Conservation (phyloP, 768 basidiomycete genomes). For the Xanthoconium stramineum region DNA sequence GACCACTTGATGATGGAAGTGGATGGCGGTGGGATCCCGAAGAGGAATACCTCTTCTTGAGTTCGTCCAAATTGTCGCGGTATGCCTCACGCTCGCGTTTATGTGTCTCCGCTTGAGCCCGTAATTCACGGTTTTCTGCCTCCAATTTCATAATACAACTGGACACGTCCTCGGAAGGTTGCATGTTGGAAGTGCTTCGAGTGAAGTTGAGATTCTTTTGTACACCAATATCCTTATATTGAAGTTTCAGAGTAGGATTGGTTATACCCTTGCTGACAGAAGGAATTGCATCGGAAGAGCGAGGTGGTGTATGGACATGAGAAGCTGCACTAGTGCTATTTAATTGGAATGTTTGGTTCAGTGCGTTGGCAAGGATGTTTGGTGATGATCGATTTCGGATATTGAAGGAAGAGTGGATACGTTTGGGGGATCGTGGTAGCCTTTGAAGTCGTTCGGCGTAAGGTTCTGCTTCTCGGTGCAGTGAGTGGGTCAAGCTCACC, state of each 20-base stretch:
- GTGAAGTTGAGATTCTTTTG: slow-evolving; percentile 23
- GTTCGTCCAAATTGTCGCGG: slow-evolving; percentile 10
- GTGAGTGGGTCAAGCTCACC: slow-evolving; percentile 31
- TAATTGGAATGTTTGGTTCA: slow-evolving; percentile 27
- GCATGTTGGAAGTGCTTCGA: slow-evolving; percentile 5
- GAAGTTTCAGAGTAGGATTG: neutral
- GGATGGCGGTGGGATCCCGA: neutral
- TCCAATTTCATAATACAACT: slow-evolving; percentile 19
- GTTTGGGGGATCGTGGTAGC: slow-evolving; percentile 6
- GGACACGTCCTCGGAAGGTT: slow-evolving; percentile 3
- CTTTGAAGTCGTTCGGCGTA: slow-evolving; percentile 25
- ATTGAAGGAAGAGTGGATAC: neutral
- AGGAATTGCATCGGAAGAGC: neutral
- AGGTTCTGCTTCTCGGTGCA: slow-evolving; percentile 29
- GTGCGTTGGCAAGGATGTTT: slow-evolving; percentile 20
- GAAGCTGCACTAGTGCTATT: slow-evolving; percentile 18
- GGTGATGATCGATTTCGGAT: neutral
- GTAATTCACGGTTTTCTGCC: slow-evolving; percentile 14
- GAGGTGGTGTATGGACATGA: slow-evolving; percentile 6
- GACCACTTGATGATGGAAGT: neutral
- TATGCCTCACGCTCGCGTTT: slow-evolving; percentile 6
- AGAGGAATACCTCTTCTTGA: slow-evolving; percentile 8
- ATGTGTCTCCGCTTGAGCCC: slow-evolving; percentile 1
- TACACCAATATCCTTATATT: slow-evolving; percentile 22
- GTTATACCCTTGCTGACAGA: slow-evolving; percentile 1